A percentile compares a stretch with the other conserved stretches of the same genome.
These are phyloP conservation scores for Ceratorhiza oryzae-sativae DNA, from an alignment of 1,284 basidiomycete genomes.

Conservation along the genomic window DNA sequence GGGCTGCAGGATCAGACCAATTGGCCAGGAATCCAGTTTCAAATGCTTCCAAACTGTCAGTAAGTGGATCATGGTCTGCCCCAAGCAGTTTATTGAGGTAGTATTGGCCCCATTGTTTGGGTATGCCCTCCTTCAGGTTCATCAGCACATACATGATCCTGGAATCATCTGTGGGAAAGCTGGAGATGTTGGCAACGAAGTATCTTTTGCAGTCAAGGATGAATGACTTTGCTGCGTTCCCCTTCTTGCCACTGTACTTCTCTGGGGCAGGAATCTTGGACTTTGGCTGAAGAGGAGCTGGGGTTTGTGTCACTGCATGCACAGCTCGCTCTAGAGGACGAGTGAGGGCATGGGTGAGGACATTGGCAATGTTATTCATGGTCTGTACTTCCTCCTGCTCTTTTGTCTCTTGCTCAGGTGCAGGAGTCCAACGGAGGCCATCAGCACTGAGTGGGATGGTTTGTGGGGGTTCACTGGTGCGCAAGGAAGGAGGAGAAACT, in stretches of 20 bases:
- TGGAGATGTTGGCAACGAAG: neutral
- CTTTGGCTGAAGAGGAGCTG: neutral
- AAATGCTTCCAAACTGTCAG: neutral
- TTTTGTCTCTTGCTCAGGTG: too few relatives aligned
- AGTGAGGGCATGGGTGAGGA: too few relatives aligned
- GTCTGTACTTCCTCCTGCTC: too few relatives aligned
- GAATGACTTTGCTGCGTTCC: neutral
- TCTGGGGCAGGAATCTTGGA: conserved; percentile 1
- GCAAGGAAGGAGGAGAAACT: too few relatives aligned
- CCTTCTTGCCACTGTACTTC: conserved; percentile 7
- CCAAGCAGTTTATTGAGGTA: neutral
- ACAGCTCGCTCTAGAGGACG: too few relatives aligned
- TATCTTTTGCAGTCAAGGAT: neutral
- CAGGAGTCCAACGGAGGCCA: too few relatives aligned
- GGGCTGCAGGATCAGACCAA: conserved; percentile 1
- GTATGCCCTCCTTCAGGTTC: conserved; percentile 19
- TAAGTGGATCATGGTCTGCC: neutral
- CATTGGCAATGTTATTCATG: too few relatives aligned
- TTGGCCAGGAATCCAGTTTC: neutral
- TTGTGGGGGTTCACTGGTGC: too few relatives aligned
- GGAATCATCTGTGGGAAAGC: neutral
- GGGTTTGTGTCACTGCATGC: neutral
- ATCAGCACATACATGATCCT: conserved; percentile 13
- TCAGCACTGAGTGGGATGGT: too few relatives aligned
- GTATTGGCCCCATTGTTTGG: conserved; percentile 1